These are phyloP conservation scores for Tetracladium maxilliforme DNA, from an alignment of 2,329 filamentous ascomycete genomes.

Conservation along the genomic window DNA sequence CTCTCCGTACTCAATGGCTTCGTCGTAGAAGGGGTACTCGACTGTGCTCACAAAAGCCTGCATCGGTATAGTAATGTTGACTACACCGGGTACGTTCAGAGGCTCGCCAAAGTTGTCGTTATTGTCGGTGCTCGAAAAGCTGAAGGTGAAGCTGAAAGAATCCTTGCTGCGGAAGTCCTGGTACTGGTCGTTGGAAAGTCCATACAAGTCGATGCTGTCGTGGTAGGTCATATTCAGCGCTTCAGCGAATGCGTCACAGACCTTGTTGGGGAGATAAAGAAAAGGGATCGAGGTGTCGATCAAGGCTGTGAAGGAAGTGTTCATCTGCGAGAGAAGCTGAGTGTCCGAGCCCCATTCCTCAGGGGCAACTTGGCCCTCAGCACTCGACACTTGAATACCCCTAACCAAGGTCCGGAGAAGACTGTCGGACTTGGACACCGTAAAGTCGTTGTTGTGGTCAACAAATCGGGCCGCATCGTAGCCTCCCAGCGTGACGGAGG, in stretches of 20 bases:
- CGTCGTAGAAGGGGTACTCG: constrained; percentile 30
- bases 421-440: constrained; percentile 36
- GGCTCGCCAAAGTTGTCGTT: constrained; percentile 34
- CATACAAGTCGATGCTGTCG: constrained; percentile 46
- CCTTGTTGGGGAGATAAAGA: constrained; percentile 42
- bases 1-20: constrained; percentile 25
- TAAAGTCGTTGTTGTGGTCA: constrained; percentile 44
- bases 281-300: constrained; percentile 52
- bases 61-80: constrained; percentile 39
- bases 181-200: constrained; percentile 39
- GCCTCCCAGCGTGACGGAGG: constrained; percentile 53
- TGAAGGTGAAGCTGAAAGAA: constrained; percentile 39
- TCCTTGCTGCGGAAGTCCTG: constrained; percentile 24
- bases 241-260: constrained; percentile 50
- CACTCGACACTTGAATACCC: constrained; percentile 30
- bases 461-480: constrained; percentile 50
- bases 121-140: constrained; percentile 38
- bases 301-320: constrained; percentile 31
- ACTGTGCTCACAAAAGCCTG: constrained; percentile 33
- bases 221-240: constrained; percentile 53
- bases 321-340: constrained; percentile 25
- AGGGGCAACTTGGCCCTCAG: constrained; percentile 13
- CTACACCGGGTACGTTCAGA: constrained; percentile 30
- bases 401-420: constrained; percentile 41
- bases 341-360: constrained; percentile 23